Evolutionary conservation across 225 moss, liverwort and hornwort genomes (phyloP), one percentile per base, ranked within the genome.

Genomic region (Polytrichum commune): DNA sequence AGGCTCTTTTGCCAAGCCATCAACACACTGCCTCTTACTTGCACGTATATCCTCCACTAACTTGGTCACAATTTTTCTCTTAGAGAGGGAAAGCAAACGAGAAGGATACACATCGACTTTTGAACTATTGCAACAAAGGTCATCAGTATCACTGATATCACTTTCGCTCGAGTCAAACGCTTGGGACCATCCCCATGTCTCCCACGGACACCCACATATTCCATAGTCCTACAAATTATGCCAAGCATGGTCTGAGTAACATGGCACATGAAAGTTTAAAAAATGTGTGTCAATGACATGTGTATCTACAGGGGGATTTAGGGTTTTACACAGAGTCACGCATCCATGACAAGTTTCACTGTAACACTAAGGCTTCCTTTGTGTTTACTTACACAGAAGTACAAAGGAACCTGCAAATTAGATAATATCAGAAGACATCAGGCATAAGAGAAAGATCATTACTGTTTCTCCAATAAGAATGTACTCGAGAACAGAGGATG

Each of bases 381-480:
- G 46, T 46, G 46, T 46, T 16, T 16, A 46, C 4, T 16, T 46
- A 16, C 46, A 46, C 13, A 46, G 46, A 46, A 46, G 16, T 46
- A 46, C 13, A 46, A 16, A 10, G 16, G 0, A 13, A 46, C 46
- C 46, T 55, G 30, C 9, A 23, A 25, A 55, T 19, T 26, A 13
- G 18, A 46, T 26, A 18, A 38, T 19, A 68, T 27, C 22, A 23
- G 64, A 67, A 55, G 60, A 23, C 29, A 55, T 64, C 18, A 18
- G 60, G 38, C 20, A 28, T 5, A 26, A 38, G 65, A 56, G 60
- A 58, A 27, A 53, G 27, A 53, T 30, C 30, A 80, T 86, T 66
- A 88, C 95, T 73, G 60, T 89, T 85, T 95, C 95, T 84, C 95
- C 95, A 29, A 95, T 88, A 27, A 95, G 90, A 72, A 95, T 83